A percentile compares a stretch with the other conserved stretches of the same genome.
Conservation (phyloP, 2,329 filamentous ascomycete species). For the Fonsecaea pedrosoi region DNA sequence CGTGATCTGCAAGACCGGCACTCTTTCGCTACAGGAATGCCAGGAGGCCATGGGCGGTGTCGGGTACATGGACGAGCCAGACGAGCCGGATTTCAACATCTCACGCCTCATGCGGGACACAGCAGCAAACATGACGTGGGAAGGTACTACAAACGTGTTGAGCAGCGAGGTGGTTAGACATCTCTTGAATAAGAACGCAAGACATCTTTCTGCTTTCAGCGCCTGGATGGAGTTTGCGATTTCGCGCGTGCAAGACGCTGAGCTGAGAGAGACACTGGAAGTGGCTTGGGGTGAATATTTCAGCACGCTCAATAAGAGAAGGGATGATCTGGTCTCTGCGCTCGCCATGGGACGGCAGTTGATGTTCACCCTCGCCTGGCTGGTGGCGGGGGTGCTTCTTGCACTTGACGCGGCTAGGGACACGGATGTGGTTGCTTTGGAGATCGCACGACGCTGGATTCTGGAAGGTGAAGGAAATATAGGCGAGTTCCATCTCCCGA, state of each 20-base stretch:
- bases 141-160: conserved; percentile 75
- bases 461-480: conserved; percentile 43
- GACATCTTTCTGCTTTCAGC: conserved; percentile 43
- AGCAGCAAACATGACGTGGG: conserved; percentile 63
- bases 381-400: conserved; percentile 48
- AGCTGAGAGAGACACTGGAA: conserved; percentile 24
- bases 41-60: conserved; percentile 50
- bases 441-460: conserved; percentile 49
- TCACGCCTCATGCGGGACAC: conserved; percentile 70
- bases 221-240: conserved; percentile 57
- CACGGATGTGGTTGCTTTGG: conserved; percentile 43
- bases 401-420: conserved; percentile 48
- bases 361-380: conserved; percentile 47
- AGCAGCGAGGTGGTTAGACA: conserved; percentile 59
- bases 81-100: conserved; percentile 69
- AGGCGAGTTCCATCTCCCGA: conserved; percentile 42
- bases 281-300: conserved; percentile 17
- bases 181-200: conserved; percentile 31
- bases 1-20: conserved; percentile 46
- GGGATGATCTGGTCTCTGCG: conserved; percentile 31
- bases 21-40: conserved; percentile 47
- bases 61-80: conserved; percentile 49
- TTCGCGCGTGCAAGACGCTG: conserved; percentile 25
- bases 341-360: conserved; percentile 43
- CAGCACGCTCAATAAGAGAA: conserved; percentile 8